Evolutionary conservation across 2,329 filamentous ascomycete genomes (phyloP).

Genomic region (Parastagonospora avenae): DNA sequence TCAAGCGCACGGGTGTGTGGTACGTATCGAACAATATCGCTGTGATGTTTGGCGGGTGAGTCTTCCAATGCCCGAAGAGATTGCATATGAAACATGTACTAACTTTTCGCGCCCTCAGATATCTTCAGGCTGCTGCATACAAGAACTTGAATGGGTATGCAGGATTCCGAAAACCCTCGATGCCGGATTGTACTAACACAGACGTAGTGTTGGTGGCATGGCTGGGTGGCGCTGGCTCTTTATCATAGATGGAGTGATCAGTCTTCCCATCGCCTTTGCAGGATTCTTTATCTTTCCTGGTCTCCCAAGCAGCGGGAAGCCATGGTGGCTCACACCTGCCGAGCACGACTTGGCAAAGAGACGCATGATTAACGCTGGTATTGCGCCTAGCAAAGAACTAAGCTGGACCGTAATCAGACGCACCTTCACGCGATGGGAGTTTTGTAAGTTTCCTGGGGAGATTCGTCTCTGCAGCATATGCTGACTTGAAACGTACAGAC

Average conservation of each 20-base stretch:
- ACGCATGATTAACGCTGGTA: slow-evolving; percentile 36
- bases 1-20: slow-evolving; percentile 62
- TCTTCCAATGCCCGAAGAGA: too few species aligned
- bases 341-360: slow-evolving; percentile 39
- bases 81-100: too few species aligned
- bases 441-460: slow-evolving; percentile 32
- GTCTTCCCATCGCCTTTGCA: slow-evolving; percentile 60
- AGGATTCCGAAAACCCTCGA: too few species aligned
- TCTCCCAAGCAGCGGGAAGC: slow-evolving; percentile 56
- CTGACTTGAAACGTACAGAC: slow-evolving; percentile 12
- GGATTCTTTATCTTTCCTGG: slow-evolving; percentile 62
- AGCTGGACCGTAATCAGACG: slow-evolving; percentile 53
- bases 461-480: too few species aligned
- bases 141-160: slow-evolving; percentile 55
- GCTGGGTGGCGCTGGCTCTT: slow-evolving; percentile 61
- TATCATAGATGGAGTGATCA: slow-evolving; percentile 63
- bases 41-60: slow-evolving; percentile 59
- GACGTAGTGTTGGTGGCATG: slow-evolving; percentile 47
- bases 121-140: slow-evolving; percentile 61
- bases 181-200: background rate
- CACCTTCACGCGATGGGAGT: slow-evolving; percentile 56
- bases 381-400: slow-evolving; percentile 49
- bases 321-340: slow-evolving; percentile 53
- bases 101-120: slow-evolving; percentile 23
- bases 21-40: slow-evolving; percentile 60